phyloP scores from a whole-genome alignment of 805 yeast genomes.

The Wickerhamomyces canadensis region DNA sequence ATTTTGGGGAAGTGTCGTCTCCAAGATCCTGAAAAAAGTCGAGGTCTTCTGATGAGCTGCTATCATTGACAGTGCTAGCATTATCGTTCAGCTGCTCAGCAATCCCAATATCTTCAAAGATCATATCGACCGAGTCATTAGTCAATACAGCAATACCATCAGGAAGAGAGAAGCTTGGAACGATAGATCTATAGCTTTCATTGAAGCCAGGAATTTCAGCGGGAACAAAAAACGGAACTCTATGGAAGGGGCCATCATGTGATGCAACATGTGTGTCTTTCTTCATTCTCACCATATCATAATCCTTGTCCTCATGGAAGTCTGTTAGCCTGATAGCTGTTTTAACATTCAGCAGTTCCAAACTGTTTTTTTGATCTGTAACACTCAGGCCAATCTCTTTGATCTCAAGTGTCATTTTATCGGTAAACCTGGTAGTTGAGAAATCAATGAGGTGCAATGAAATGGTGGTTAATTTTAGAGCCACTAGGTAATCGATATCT shows the following conservation, averaged over 20 bases:
- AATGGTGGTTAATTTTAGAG: slow-evolving; percentile 22
- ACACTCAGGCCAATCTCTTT: slow-evolving; percentile 38
- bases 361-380: slow-evolving; percentile 15
- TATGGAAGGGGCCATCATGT: slow-evolving; percentile 81
- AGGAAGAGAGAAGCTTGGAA: slow-evolving; percentile 61
- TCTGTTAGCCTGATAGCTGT: slow-evolving; percentile 60
- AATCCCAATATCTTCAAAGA: slow-evolving; percentile 17
- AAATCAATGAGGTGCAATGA: slow-evolving; percentile 56
- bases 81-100: slow-evolving; percentile 4
- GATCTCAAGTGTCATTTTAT: slow-evolving; percentile 43
- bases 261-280: slow-evolving; percentile 63
- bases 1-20: slow-evolving; percentile 3
- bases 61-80: neutral
- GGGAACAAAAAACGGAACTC: slow-evolving; percentile 67
- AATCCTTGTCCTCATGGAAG: slow-evolving; percentile 49
- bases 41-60: neutral
- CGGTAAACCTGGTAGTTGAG: slow-evolving; percentile 60
- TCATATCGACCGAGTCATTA: slow-evolving; percentile 37
- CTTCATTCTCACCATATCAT: slow-evolving; percentile 35
- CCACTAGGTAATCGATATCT: slow-evolving; percentile 19
- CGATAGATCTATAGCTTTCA: slow-evolving; percentile 44
- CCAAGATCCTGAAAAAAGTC: slow-evolving; percentile 18
- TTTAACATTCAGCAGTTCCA: slow-evolving; percentile 34
- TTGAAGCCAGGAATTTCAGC: slow-evolving; percentile 45
- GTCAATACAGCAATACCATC: slow-evolving; percentile 56